phyloP scores from a whole-genome alignment of 2,329 filamentous ascomycete species.

The Colletotrichum eleusines region DNA sequence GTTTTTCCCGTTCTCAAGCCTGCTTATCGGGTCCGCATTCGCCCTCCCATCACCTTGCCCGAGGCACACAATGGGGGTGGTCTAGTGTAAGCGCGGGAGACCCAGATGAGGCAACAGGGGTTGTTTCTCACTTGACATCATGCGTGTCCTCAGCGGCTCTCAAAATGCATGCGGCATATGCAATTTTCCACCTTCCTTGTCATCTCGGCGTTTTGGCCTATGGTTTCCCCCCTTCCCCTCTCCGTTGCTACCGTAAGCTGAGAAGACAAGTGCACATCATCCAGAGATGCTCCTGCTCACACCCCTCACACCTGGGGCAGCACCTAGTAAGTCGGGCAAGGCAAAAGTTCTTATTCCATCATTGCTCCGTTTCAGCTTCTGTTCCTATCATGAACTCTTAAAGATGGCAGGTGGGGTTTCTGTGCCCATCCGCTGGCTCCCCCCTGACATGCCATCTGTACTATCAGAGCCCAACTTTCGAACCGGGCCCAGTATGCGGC shows the following conservation, averaged over 20 bases:
- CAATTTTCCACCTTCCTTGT: neutral
- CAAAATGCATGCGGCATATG: neutral
- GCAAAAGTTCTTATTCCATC: slow-evolving; percentile 1
- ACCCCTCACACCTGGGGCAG: neutral
- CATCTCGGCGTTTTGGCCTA: slow-evolving; percentile 26
- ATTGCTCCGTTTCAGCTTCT: slow-evolving; percentile 30
- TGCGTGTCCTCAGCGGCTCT: neutral
- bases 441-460: slow-evolving; percentile 4
- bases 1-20: neutral
- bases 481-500: slow-evolving; percentile 2
- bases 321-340: neutral
- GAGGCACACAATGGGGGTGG: neutral
- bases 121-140: neutral
- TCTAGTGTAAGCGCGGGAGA: slow-evolving; percentile 25
- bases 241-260: slow-evolving; percentile 8
- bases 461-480: neutral
- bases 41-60: slow-evolving; percentile 24
- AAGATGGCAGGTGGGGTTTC: slow-evolving; percentile 13
- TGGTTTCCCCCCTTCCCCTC: neutral
- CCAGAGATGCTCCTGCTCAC: slow-evolving; percentile 16
- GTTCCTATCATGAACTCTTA: slow-evolving; percentile 23
- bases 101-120: neutral
- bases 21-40: neutral
- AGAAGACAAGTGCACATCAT: slow-evolving; percentile 13
- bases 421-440: slow-evolving; percentile 6